Evolutionary conservation across 163 green algal species (phyloP).

Genomic region (Dunaliella salina): DNA sequence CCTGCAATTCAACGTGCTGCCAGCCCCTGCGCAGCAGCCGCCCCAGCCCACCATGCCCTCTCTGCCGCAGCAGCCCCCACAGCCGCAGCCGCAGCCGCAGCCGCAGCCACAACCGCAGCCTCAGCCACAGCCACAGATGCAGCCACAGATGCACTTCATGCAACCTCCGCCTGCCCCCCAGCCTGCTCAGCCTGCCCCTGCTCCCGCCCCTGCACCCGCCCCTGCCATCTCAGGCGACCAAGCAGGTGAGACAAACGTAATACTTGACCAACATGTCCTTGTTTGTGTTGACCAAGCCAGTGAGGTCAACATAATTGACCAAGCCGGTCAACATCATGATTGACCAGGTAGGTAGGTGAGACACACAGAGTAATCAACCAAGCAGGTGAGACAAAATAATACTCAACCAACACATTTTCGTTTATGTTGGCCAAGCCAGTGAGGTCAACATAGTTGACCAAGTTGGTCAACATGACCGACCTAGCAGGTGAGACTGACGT

Average conservation of each 20-base stretch:
- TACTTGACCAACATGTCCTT: too few species aligned
- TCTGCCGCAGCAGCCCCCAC: conserved; percentile 17
- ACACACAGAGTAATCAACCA: too few species aligned
- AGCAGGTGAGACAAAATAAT: too few species aligned
- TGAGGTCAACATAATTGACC: too few species aligned
- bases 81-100: conserved; percentile 17
- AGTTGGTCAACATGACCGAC: too few species aligned
- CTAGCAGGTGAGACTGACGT: too few species aligned
- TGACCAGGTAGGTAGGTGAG: too few species aligned
- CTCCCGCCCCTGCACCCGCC: not conserved
- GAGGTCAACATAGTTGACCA: too few species aligned
- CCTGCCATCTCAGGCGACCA: conserved; percentile 10
- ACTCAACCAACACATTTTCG: too few species aligned
- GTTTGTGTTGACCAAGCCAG: too few species aligned
- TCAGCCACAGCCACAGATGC: conserved; percentile 16
- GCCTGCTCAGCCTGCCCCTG: conserved; percentile 2
- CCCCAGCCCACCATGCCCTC: conserved; percentile 20
- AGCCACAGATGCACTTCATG: conserved; percentile 16
- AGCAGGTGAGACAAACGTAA: conserved; percentile 12
- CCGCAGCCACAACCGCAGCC: not conserved
- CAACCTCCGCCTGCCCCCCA: conserved; percentile 16
- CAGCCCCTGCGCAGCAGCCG: conserved; percentile 13
- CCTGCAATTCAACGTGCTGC: conserved; percentile 14
- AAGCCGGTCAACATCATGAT: too few species aligned
- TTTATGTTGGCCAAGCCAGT: too few species aligned